A percentile compares a stretch with the other conserved stretches of the same genome.
Evolutionary conservation across 1,284 basidiomycete species (phyloP).

Genomic region (Puccinia polysora): DNA sequence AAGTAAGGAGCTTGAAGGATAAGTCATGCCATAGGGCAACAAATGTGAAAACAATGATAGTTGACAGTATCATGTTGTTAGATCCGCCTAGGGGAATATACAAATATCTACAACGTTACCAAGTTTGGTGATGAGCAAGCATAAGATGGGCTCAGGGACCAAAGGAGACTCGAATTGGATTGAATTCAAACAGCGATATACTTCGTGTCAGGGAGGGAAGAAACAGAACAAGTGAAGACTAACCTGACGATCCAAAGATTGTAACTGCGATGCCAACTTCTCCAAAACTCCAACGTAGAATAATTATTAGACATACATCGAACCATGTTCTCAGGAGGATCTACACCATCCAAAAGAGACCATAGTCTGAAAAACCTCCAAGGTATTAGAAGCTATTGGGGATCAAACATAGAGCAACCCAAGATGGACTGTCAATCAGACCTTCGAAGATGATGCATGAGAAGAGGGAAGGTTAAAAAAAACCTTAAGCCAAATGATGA

Average conservation of each 20-base stretch:
- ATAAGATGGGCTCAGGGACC: neutral
- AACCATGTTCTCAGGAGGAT: constrained; percentile 97
- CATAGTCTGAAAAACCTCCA: constrained; percentile 98
- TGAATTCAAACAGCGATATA: constrained; percentile 14
- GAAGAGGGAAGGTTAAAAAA: constrained; percentile 46
- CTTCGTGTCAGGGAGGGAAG: too few species aligned
- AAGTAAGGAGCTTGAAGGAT: constrained; percentile 77
- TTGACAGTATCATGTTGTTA: constrained; percentile 64
- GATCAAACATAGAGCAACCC: neutral
- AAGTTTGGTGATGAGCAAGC: too few species aligned
- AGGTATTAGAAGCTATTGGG: constrained; percentile 73
- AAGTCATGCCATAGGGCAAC: constrained; percentile 99
- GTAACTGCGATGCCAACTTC: constrained; percentile 92
- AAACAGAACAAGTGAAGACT: constrained; percentile 42
- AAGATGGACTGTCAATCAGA: neutral
- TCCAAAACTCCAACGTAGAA: constrained; percentile 87
- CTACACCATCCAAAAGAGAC: constrained; percentile 81
- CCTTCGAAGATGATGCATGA: neutral
- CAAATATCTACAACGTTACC: constrained; percentile 67
- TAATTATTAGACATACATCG: constrained; percentile 99
- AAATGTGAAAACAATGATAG: constrained; percentile 83
- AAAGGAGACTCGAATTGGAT: neutral
- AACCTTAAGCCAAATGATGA: constrained; percentile 95
- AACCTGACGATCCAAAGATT: constrained; percentile 92
- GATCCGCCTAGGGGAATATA: constrained; percentile 86